Percentiles rank a stretch among this genome's conserved stretches.
Evolutionary conservation across 306 rosid genomes (phyloP).

Genomic region (Hylodesmum podocarpum): DNA sequence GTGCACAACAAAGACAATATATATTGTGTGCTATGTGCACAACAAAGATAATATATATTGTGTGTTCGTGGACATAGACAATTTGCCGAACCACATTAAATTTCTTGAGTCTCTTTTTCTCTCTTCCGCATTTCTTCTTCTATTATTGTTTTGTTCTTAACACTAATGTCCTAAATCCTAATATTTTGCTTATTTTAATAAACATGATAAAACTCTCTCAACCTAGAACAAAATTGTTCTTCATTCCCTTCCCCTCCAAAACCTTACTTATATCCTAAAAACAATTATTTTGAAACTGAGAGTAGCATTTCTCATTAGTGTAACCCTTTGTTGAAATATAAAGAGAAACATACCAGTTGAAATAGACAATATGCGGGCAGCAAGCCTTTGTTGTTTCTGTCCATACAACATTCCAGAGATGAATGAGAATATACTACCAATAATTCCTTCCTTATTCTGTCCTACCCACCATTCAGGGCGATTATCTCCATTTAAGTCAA

Average conservation of each 20-base stretch:
- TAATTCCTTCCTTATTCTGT: slow-evolving; percentile 30
- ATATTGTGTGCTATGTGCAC: no score
- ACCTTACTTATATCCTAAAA: neutral
- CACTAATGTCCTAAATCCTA: no score
- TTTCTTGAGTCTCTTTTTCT: no score
- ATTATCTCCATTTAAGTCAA: slow-evolving; percentile 43
- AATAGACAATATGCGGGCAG: slow-evolving; percentile 50
- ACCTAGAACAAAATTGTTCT: neutral
- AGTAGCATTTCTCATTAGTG: neutral
- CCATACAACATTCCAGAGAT: neutral
- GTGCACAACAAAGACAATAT: no score
- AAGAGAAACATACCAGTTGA: slow-evolving; percentile 59
- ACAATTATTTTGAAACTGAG: neutral
- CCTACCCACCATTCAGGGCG: slow-evolving; percentile 59
- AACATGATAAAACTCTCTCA: neutral
- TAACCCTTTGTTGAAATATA: no score
- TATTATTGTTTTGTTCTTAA: no score
- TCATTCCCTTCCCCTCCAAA: neutral
- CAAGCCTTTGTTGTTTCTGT: slow-evolving; percentile 27
- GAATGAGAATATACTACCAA: slow-evolving; percentile 28
- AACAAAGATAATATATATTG: no score
- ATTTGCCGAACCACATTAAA: no score
- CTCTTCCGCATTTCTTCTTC: no score
- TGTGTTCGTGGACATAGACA: no score
- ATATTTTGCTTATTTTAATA: no score